Evolutionary conservation across 768 basidiomycete species (phyloP), one percentile per base, ranked within the genome.

Genomic region (Lactarius psammicola): DNA sequence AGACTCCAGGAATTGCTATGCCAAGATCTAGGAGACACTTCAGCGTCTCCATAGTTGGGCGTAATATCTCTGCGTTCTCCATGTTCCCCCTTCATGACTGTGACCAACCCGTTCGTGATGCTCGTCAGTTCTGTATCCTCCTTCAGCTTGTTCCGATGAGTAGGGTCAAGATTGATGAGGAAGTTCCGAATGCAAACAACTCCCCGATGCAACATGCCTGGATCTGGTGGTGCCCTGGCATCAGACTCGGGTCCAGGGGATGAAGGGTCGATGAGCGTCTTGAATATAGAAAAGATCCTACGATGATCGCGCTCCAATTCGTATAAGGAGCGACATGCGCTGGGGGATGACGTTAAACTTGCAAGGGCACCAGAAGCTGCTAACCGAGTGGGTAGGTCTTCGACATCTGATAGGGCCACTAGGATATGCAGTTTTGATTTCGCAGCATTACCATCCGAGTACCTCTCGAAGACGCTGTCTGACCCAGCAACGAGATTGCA

Each of bases 351-450:
- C 1, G 89, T 89, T 62, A 99, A 76, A 33, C 87, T 88, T 5
- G 96, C 94, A 46, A 98, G 78, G 3, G 94, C 91, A 20, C 95
- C 96, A 0, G 92, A 87, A 1, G 95, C 93, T n/a, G 96, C 96
- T 18, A 92, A 74, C 38, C 90, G 84, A 3, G 96, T 99, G 8
- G 85, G 84, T 10, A 87, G 59, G 77, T 99, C 97, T 30, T 94
- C 88, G 17, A 93, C 86, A 68, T 95, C 90, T 2, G 91, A 89
- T 54, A 99, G 78, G 5, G 95, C 94, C 46, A 96, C 74, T 26
- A 98, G 76, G 42, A 98, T 78, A 66, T 93, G 90, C 1, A 98
- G 77, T 75, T 88, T 89, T 20, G 89, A 87, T 72, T 80, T 84
- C 0, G 81, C 77, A 7, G 76, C 72, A 23, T 76, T 76, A 36